phyloP scores from a whole-genome alignment of 495 filamentous ascomycete species.

The Daldinia vernicosa region DNA sequence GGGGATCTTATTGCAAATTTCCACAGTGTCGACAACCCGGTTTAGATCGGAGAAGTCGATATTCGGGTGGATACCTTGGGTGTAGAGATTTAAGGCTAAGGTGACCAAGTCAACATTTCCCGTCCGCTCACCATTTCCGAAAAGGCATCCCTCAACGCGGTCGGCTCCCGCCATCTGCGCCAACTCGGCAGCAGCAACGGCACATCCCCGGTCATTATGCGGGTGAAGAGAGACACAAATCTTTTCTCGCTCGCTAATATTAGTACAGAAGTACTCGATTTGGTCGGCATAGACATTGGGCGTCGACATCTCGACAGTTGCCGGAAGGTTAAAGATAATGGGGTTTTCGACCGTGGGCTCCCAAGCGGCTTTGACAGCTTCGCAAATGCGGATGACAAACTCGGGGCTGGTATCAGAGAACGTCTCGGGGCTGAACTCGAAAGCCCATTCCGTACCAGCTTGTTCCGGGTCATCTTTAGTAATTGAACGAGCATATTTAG shows the following conservation, averaged over 20 bases:
- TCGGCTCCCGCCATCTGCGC: constrained; percentile 98
- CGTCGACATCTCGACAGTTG: constrained; percentile 95
- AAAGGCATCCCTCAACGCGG: constrained; percentile 92
- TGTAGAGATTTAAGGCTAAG: constrained; percentile 94
- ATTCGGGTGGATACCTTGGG: constrained; percentile 87
- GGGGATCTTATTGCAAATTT: constrained; percentile 93
- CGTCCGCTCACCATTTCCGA: constrained; percentile 95
- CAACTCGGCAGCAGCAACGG: constrained; percentile 84
- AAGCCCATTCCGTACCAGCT: constrained; percentile 85
- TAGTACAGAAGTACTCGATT: constrained; percentile 91
- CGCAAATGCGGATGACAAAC: constrained; percentile 84
- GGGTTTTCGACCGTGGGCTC: constrained; percentile 80
- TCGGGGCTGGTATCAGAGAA: constrained; percentile 92
- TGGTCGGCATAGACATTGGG: constrained; percentile 97
- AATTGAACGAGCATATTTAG: constrained; percentile 84
- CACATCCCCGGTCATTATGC: constrained; percentile 93
- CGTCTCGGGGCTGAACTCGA: constrained; percentile 96
- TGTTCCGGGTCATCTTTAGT: constrained; percentile 92
- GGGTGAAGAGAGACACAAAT: constrained; percentile 86
- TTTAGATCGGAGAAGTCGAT: constrained; percentile 95
- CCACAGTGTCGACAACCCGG: constrained; percentile 86
- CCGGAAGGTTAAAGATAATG: constrained; percentile 97
- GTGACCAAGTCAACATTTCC: constrained; percentile 98
- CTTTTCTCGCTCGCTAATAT: constrained; percentile 78
- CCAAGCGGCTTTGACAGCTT: constrained; percentile 97